Base-by-base conservation (phyloP, 306 rosid genomes). In the Acacia crassicarpa region DNA sequence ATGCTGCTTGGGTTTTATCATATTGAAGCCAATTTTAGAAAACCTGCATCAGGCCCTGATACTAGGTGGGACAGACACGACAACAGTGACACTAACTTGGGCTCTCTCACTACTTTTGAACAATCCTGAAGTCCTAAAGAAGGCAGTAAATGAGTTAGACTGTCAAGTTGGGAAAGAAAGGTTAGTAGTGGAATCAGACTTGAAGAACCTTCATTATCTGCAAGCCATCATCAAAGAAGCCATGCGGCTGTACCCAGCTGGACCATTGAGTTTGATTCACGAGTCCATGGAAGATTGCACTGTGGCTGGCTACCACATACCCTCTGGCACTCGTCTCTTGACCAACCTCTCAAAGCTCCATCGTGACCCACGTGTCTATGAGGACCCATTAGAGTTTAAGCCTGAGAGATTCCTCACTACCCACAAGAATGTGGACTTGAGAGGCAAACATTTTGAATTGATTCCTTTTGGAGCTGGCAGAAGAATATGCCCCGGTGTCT, bases 181-280 rank as follows among this genome's bases (percentile, higher is more conserved):
- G 16, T 19, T 63, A 32, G 75, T 33, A 6, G 58, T n/a, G 22
- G 77, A 82, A 56, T 83, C 87, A 8, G 93, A 93, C 54, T 23
- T 89, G 2, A 27, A 11, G 5, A 88, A 86, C 1, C 12, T 91
- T 2, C 80, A n/a, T 4, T 90, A 90, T 72, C 46, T 91, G 3
- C 77, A 90, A 59, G 90, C 90, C 43, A 78, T 85, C 17, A 20
- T 89, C 1, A 93, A 89, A 38, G 95, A 92, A 62, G 80, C 92
- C 0, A 0, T 89, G 51, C 86, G 97, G 0, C 33, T 92, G 72
- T 88, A 88, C 23, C 94, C 93, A 19, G 63, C 87, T 0, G 90
- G 23, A 7, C 92, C 90, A 7, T 76, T 93, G 0, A 43, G 15
- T 30, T 4, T 71, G 0, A 90, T 88, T 0, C 94, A 73, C 3